Conservation (phyloP, 1,139 yeast genomes). For the Sugiyamaella sp. region DNA sequence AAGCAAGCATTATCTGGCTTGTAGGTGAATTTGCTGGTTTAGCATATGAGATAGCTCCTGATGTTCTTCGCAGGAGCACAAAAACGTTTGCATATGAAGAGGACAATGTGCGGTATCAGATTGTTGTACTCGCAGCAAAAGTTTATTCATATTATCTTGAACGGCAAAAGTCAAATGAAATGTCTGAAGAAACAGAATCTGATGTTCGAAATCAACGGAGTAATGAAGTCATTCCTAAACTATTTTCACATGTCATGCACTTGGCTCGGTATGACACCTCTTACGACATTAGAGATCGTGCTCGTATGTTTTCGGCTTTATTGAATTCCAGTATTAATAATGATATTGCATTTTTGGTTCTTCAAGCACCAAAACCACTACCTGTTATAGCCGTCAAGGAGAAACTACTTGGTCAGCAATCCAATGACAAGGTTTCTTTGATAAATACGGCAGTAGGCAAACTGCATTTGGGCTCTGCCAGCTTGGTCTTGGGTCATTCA, state of each 20-base stretch:
- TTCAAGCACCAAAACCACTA: conserved; percentile 80
- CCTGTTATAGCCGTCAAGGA: conserved; percentile 39
- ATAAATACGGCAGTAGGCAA: conserved; percentile 27
- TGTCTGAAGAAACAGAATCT: conserved; percentile 26
- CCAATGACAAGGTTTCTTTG: neutral
- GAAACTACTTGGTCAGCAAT: conserved; percentile 13
- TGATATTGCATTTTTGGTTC: conserved; percentile 68
- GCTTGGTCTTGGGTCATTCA: conserved; percentile 41
- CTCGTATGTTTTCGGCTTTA: conserved; percentile 67
- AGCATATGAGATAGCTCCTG: conserved; percentile 68
- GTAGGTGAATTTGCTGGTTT: conserved; percentile 73
- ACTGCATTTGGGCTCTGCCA: conserved; percentile 40
- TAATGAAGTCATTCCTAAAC: conserved; percentile 56
- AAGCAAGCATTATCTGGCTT: conserved; percentile 87
- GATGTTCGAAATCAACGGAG: conserved; percentile 24
- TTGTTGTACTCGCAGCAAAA: conserved; percentile 74
- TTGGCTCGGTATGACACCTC: conserved; percentile 74
- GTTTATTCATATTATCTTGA: conserved; percentile 59
- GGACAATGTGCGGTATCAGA: conserved; percentile 67
- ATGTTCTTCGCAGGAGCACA: conserved; percentile 66
- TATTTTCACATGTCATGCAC: conserved; percentile 59
- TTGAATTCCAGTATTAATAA: conserved; percentile 43
- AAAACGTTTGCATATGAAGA: conserved; percentile 59
- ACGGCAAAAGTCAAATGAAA: conserved; percentile 23
- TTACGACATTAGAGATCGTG: conserved; percentile 83